Conservation (phyloP, 345 rosid genomes). For the Geranium brycei region DNA sequence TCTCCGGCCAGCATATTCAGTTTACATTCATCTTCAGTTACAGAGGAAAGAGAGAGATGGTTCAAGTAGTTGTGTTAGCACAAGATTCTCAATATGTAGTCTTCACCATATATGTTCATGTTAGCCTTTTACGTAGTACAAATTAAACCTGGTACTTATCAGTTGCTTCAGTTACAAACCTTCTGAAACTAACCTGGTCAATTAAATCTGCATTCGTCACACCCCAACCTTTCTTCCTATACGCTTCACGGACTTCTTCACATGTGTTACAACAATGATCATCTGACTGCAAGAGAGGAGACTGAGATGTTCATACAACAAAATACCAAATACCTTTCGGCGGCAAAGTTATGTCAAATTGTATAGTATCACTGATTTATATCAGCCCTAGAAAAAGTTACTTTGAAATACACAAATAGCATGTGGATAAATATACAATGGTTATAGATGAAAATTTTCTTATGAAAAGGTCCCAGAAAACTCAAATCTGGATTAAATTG, state of each 20-base stretch:
- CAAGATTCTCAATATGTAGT: too few species aligned
- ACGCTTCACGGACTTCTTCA: slow-evolving; percentile 88
- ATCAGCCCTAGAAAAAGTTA: background rate
- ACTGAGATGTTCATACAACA: background rate
- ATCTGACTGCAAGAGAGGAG: slow-evolving; percentile 35
- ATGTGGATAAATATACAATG: too few species aligned
- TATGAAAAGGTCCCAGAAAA: background rate
- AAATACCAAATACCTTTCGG: background rate
- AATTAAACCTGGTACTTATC: background rate
- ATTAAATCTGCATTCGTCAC: slow-evolving; percentile 54
- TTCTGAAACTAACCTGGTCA: slow-evolving; percentile 44
- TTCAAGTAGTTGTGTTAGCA: too few species aligned
- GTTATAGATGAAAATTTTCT: background rate
- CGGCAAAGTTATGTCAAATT: too few species aligned
- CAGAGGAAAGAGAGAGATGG: too few species aligned
- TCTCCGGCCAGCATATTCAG: too few species aligned
- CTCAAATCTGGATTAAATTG: background rate
- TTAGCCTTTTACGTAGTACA: background rate
- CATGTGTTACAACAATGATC: slow-evolving; percentile 76
- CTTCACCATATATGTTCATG: background rate
- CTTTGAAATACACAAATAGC: too few species aligned
- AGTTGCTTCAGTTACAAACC: background rate
- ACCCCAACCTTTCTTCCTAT: slow-evolving; percentile 78
- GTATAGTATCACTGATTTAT: too few species aligned
- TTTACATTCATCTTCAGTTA: too few species aligned